Evolutionary conservation across 495 filamentous ascomycete species (phyloP), one percentile per base, ranked within the genome.

Genomic region (Jackrogersella minutella): DNA sequence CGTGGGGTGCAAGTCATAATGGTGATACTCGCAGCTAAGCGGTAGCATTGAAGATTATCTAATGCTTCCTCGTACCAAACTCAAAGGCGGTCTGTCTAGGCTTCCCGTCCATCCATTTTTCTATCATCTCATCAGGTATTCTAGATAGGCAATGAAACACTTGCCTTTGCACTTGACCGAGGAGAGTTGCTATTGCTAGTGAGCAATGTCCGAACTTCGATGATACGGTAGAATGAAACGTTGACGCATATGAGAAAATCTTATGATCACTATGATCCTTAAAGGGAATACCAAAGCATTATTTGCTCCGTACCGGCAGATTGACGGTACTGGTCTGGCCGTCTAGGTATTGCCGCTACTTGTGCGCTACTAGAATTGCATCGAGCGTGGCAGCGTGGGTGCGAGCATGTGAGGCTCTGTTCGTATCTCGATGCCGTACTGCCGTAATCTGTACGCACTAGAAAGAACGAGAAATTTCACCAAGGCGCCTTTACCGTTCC

Each of bases 61-160:
- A 54, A 54, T 60, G 39, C 41, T 58, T 69, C 61, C 66, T 61
- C 50, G 61, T 41, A 65, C 51, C 56, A 64, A 61, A 44, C 8
- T 52, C 16, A n/a, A 21, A 7, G 21, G 26, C 24, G 41, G n/a
- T 24, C 24, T 31, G 36, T 54, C 54, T 41, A 60, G 55, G 49
- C 19, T 46, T 46, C 14, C 17, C 16, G 24, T 50, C 51, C 14
- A 14, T 30, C 44, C 40, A 33, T 41, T 49, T 33, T 36, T 43
- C n/a, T 22, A 47, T 17, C 43, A 62, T 7, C 26, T 30, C 3
- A 3, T 7, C 26, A 30, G 26, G 7, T 51, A 58, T 39, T 43
- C 33, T 56, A 37, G 49, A n/a, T n/a, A n/a, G n/a, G n/a, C n/a
- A n/a, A n/a, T 43, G 49, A 31, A 41, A 36, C 47, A 54, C 30